Percentiles rank a stretch among this genome's conserved stretches.
Evolutionary conservation across 805 yeast species (phyloP).

Genomic region (Sungouiozyma ichnusensis): DNA sequence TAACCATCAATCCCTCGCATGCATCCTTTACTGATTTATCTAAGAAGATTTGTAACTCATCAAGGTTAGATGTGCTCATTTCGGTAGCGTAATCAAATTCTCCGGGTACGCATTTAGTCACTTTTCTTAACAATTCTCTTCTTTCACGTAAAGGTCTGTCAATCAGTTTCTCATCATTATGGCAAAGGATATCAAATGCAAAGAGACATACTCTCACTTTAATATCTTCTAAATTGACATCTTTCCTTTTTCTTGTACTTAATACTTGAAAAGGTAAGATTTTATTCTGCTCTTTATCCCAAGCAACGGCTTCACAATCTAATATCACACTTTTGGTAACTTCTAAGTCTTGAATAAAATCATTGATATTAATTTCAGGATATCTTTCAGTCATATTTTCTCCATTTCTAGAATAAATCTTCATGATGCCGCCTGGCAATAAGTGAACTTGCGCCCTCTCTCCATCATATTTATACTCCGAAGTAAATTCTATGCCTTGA

Average conservation of each 20-base stretch:
- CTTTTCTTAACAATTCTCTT: slow-evolving; percentile 45
- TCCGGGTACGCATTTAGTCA: slow-evolving; percentile 55
- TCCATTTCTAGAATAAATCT: slow-evolving; percentile 84
- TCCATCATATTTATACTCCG: slow-evolving; percentile 96
- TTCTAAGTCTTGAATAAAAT: slow-evolving; percentile 35
- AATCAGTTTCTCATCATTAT: slow-evolving; percentile 63
- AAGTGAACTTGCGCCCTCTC: slow-evolving; percentile 94
- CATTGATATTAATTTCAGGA: slow-evolving; percentile 76
- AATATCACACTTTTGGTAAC: slow-evolving; percentile 53
- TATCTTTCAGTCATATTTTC: slow-evolving; percentile 95
- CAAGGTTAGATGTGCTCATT: slow-evolving; percentile 57
- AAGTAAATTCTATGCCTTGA: slow-evolving; percentile 75
- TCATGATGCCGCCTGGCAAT: slow-evolving; percentile 50
- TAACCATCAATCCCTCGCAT: slow-evolving; percentile 96
- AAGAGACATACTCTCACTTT: slow-evolving; percentile 86
- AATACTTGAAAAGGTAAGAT: slow-evolving; percentile 89
- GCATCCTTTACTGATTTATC: slow-evolving; percentile 83
- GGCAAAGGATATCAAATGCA: slow-evolving; percentile 77
- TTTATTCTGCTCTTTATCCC: slow-evolving; percentile 70
- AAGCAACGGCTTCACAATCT: slow-evolving; percentile 97
- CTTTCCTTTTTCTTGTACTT: slow-evolving; percentile 90
- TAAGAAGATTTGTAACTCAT: slow-evolving; percentile 69
- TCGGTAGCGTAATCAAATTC: slow-evolving; percentile 73
- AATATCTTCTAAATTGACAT: slow-evolving; percentile 76
- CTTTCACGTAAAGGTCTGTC: slow-evolving; percentile 60